phyloP scores from a whole-genome alignment of 2,329 filamentous ascomycete genomes.

The Aspergillus flavus region DNA sequence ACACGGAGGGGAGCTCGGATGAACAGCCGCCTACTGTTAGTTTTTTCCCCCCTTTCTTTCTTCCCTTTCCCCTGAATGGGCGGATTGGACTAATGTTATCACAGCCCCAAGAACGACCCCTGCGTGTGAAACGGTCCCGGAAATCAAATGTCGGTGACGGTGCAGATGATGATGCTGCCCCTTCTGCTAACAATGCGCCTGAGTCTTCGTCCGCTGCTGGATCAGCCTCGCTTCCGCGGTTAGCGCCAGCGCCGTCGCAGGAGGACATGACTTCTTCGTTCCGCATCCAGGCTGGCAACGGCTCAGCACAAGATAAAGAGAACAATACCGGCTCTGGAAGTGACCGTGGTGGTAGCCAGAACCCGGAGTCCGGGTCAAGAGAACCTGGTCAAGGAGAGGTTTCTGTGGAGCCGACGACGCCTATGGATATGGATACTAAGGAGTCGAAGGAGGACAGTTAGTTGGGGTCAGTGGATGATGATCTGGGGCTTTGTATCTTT shows the following conservation, averaged over 20 bases:
- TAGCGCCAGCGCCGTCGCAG: slow-evolving; percentile 39
- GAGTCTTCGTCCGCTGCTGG: slow-evolving; percentile 22
- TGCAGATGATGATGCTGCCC: slow-evolving; percentile 29
- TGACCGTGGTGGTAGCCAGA: slow-evolving; percentile 22
- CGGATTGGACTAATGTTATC: background rate
- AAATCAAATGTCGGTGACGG: slow-evolving; percentile 37
- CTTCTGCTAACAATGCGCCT: slow-evolving; percentile 22
- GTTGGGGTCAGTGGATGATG: background rate
- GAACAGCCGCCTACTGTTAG: slow-evolving; percentile 47
- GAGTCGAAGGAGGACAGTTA: slow-evolving; percentile 37
- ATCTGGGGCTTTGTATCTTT: slow-evolving; percentile 4
- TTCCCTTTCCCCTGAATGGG: too few species aligned
- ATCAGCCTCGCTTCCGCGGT: slow-evolving; percentile 35
- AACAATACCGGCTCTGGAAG: slow-evolving; percentile 16
- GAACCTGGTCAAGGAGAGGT: slow-evolving; percentile 18
- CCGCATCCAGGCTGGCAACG: slow-evolving; percentile 35
- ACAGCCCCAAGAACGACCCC: slow-evolving; percentile 51
- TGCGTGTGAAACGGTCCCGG: slow-evolving; percentile 47
- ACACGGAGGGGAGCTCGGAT: slow-evolving; percentile 48
- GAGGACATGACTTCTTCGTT: slow-evolving; percentile 43
- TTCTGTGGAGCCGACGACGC: slow-evolving; percentile 31
- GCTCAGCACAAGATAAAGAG: slow-evolving; percentile 29
- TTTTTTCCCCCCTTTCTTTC: slow-evolving; percentile 10
- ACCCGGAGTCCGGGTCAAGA: slow-evolving; percentile 15
- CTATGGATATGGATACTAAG: slow-evolving; percentile 42